Evolutionary conservation across 768 basidiomycete genomes (phyloP).

Genomic region (Nidularia sp.): DNA sequence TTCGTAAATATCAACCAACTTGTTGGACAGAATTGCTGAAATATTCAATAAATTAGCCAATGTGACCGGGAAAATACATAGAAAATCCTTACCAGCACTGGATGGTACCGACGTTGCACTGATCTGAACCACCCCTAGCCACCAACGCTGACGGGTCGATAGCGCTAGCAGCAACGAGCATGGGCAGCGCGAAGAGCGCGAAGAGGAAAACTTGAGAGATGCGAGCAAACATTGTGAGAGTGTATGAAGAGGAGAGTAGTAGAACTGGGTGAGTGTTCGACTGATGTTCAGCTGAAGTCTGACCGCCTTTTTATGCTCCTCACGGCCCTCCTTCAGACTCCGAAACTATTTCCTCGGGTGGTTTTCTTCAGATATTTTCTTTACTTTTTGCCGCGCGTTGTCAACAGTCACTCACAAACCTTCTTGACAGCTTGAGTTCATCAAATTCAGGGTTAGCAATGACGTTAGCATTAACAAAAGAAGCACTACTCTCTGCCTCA

Average conservation of each 20-base stretch:
- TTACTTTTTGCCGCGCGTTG: too few relatives aligned
- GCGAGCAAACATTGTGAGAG: slow-evolving; percentile 2
- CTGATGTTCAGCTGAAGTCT: background rate
- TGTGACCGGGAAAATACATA: background rate
- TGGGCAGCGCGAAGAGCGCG: slow-evolving; percentile 7
- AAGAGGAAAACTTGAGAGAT: slow-evolving; percentile 1
- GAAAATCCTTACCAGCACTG: background rate
- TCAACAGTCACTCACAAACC: too few relatives aligned
- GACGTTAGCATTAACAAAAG: too few relatives aligned
- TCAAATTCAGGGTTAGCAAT: too few relatives aligned
- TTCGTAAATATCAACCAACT: too few relatives aligned
- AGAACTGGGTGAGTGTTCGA: background rate
- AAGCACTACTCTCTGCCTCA: too few relatives aligned
- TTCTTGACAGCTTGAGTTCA: too few relatives aligned
- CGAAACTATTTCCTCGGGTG: too few relatives aligned
- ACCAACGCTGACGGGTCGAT: too few relatives aligned
- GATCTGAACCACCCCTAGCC: background rate
- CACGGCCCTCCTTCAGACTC: background rate
- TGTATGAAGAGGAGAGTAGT: background rate
- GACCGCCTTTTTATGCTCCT: background rate
- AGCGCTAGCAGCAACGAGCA: slow-evolving; percentile 13
- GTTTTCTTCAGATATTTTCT: too few relatives aligned
- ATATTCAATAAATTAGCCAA: too few relatives aligned
- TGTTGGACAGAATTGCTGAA: too few relatives aligned
- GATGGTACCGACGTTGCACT: background rate